Conservation (phyloP, 2,329 filamentous ascomycete species). For the Colletotrichum ledebouriae region DNA sequence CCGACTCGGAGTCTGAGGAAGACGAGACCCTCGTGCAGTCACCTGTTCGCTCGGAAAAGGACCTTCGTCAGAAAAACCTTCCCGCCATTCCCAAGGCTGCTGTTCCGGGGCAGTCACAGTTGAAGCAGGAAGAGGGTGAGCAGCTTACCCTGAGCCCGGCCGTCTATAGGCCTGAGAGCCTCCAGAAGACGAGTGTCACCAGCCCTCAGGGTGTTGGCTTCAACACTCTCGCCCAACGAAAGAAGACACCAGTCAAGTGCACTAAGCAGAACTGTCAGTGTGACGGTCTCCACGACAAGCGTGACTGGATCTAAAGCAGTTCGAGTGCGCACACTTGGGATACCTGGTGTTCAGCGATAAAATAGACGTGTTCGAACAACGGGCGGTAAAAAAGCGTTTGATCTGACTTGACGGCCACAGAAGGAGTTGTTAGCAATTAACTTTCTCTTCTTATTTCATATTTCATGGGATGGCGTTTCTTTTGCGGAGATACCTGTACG, state of each 20-base stretch:
- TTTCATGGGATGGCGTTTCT: constrained; percentile 41
- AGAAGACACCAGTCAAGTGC: constrained; percentile 38
- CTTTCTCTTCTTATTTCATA: constrained; percentile 42
- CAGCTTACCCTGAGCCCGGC: constrained; percentile 62
- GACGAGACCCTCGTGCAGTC: constrained; percentile 33
- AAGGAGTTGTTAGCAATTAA: constrained; percentile 39
- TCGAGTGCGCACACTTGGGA: constrained; percentile 33
- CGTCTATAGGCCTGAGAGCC: constrained; percentile 63
- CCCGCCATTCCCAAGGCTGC: constrained; percentile 53
- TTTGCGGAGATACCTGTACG: constrained; percentile 42
- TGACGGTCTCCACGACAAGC: constrained; percentile 43
- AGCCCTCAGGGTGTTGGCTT: constrained; percentile 61
- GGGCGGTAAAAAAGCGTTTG: constrained; percentile 40
- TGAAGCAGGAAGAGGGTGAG: constrained; percentile 46
- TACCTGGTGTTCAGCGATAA: constrained; percentile 43
- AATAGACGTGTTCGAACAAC: constrained; percentile 34
- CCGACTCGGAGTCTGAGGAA: constrained; percentile 45
- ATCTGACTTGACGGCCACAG: constrained; percentile 19
- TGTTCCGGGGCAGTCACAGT: constrained; percentile 26
- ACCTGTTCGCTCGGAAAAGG: constrained; percentile 47
- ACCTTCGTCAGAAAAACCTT: constrained; percentile 53
- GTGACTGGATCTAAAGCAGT: constrained; percentile 50
- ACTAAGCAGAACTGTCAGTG: constrained; percentile 42
- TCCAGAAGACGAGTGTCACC: constrained; percentile 52
- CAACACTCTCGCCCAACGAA: constrained; percentile 44